These are phyloP conservation scores for Radiomyces spectabilis DNA, from an alignment of 192 early-diverging fungal species.

Conservation along the genomic window DNA sequence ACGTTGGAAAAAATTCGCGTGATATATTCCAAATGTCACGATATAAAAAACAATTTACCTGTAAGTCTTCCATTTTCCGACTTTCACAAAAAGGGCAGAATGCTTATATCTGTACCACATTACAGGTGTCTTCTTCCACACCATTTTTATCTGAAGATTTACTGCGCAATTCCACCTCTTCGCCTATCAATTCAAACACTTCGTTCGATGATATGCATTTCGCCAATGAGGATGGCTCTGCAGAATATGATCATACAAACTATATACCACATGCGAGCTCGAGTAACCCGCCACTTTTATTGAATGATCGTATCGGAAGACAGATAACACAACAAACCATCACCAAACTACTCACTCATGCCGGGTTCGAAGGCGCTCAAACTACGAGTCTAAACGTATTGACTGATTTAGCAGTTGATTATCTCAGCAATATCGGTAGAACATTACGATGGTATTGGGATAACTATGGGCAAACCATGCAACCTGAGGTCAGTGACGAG, in stretches of 20 bases:
- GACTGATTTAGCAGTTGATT: conserved; percentile 74
- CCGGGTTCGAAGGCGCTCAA: conserved; percentile 82
- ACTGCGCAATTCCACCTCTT: too few species aligned
- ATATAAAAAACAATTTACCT: conserved; percentile 20
- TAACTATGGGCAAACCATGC: conserved; percentile 64
- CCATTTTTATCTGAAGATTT: too few species aligned
- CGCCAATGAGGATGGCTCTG: too few species aligned
- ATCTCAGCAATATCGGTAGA: conserved; percentile 77
- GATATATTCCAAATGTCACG: conserved; percentile 33
- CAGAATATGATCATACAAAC: too few species aligned
- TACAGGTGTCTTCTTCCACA: too few species aligned
- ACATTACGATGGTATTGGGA: conserved; percentile 74
- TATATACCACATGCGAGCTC: too few species aligned
- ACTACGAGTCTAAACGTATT: conserved; percentile 58
- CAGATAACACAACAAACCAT: conserved; percentile 52
- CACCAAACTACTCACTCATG: conserved; percentile 70
- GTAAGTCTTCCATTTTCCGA: too few species aligned
- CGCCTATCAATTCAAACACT: too few species aligned
- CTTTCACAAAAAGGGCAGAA: too few species aligned
- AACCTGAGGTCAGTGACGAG: too few species aligned
- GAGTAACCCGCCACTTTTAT: conserved; percentile 37
- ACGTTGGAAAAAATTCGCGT: conserved; percentile 33
- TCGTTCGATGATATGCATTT: too few species aligned
- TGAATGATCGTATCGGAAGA: conserved; percentile 52
- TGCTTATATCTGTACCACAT: too few species aligned